A percentile compares a stretch with the other conserved stretches of the same genome.
phyloP scores from a whole-genome alignment of 495 filamentous ascomycete genomes.

The Daldinia vernicosa region DNA sequence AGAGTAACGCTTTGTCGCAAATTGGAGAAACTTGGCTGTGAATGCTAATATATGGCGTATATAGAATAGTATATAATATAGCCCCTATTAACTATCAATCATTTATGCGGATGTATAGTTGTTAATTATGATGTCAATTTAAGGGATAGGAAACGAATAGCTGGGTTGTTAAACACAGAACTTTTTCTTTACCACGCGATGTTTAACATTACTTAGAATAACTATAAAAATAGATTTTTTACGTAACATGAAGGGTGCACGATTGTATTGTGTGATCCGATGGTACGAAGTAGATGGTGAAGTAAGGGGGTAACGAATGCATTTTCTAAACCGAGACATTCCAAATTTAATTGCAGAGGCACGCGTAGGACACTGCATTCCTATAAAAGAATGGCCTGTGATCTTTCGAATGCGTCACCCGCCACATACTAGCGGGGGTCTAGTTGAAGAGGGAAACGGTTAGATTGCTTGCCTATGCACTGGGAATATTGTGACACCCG shows the following conservation, averaged over 20 bases:
- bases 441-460: neutral
- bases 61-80: too few relatives aligned
- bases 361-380: conserved; percentile 7
- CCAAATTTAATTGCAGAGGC: neutral
- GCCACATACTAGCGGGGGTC: neutral
- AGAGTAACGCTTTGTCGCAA: too few relatives aligned
- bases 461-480: neutral
- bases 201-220: neutral
- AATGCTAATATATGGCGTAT: too few relatives aligned
- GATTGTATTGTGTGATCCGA: neutral
- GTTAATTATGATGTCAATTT: too few relatives aligned
- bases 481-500: neutral
- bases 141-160: too few relatives aligned
- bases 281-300: neutral
- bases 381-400: neutral
- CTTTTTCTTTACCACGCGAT: neutral
- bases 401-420: conserved; percentile 3
- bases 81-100: too few relatives aligned
- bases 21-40: too few relatives aligned
- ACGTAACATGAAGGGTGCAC: neutral
- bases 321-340: neutral
- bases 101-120: too few relatives aligned
- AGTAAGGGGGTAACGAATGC: neutral
- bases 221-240: neutral
- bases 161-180: neutral